These are phyloP conservation scores for Phanerochaete sordida DNA, from an alignment of 768 basidiomycete genomes.

Conservation along the genomic window DNA sequence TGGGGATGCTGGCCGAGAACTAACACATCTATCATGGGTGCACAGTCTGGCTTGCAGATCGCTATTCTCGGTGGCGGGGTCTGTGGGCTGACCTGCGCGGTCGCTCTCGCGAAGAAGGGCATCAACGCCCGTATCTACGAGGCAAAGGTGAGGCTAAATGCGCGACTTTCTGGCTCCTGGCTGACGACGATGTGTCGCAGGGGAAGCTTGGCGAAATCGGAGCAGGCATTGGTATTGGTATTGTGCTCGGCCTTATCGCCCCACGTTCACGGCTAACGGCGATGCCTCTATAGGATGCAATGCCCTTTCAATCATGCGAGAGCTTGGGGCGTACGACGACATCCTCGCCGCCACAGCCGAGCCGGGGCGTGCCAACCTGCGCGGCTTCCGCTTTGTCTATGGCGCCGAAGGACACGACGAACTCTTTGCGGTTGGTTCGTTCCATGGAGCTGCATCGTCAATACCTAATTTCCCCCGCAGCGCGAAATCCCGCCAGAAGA, in stretches of 20 bases:
- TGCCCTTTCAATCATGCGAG: constrained; percentile 3
- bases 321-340: constrained; percentile 2
- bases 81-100: constrained; percentile 48
- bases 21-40: not conserved
- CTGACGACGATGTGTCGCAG: not conserved
- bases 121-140: constrained; percentile 49
- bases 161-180: not conserved
- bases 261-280: not conserved
- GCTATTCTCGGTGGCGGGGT: constrained; percentile 58
- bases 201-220: constrained; percentile 9
- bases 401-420: constrained; percentile 1
- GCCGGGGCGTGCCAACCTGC: not conserved
- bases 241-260: not conserved
- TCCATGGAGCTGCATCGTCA: not conserved
- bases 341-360: not conserved
- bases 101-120: constrained; percentile 39
- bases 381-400: not conserved
- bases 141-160: constrained; percentile 41
- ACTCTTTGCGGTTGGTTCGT: not conserved
- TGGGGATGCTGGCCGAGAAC: too few relatives aligned
- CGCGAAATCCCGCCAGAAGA: not conserved
- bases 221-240: constrained; percentile 6
- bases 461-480: not conserved
- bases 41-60: constrained; percentile 16
- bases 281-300: not conserved